Evolutionary conservation across 1,284 basidiomycete species (phyloP), one percentile per base, ranked within the genome.

Genomic region (Fomitopsis pinicola): DNA sequence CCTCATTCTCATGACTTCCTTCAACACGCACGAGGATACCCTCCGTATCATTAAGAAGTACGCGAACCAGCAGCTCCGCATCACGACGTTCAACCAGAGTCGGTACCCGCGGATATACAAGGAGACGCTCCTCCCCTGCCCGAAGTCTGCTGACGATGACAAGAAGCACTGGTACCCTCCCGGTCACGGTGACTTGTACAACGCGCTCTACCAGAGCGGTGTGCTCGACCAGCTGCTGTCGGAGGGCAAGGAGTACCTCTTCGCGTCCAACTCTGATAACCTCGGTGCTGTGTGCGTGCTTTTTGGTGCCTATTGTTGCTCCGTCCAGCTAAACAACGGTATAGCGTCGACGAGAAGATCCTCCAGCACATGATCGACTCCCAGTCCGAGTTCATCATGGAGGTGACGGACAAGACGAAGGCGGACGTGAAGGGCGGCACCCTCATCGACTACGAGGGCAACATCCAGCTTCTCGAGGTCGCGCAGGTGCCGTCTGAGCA

Each of bases 341-440:
- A 55, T 57, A 72, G 48, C 63, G 91, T 93, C 69, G 93, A 95
- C 72, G 86, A 92, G 71, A 82, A 80, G 64, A 95, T 94, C 70
- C 78, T 94, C 61, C 90, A 95, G 76, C 92, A 95, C 78, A 96
- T 97, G 91, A 89, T 95, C 62, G 88, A 95, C 70, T 83, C 85
- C 12, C 82, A 90, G 69, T 86, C 92, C 56, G 94, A 97, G 78
- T 97, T 97, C 82, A 76, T 98, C 74, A 97, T 97, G 95, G 97
- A 99, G 79, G 95, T 99, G 66, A 99, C 97, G 5, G 96, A 99
- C 84, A 99, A 99, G 88, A 99, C 97, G 74, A 99, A 99, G 84
- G 97, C 97, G 62, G 97, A 99, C 76, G 91, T 99, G 80, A 99
- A 99, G 83, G 97, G 97, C 85, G 97, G 97, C 79, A 99, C 97